Conservation (phyloP, 2,329 filamentous ascomycete genomes). For the Furcasterigmium sp. region DNA sequence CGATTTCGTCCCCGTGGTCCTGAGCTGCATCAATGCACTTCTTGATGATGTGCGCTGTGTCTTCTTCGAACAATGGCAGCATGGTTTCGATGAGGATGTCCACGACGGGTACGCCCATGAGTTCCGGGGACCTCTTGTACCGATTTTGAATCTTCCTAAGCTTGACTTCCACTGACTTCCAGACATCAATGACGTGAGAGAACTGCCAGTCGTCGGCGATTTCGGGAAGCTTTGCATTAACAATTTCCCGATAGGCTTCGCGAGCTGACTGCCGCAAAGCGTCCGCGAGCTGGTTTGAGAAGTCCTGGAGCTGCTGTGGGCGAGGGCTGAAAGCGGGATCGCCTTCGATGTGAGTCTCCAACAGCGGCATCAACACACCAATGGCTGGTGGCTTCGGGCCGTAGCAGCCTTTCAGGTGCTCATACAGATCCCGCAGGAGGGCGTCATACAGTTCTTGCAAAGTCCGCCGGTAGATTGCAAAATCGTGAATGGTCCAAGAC, state of each 20-base stretch:
- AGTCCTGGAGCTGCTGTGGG: constrained; percentile 65
- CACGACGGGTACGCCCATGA: constrained; percentile 67
- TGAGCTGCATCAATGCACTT: constrained; percentile 72
- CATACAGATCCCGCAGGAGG: constrained; percentile 80
- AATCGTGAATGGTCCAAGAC: constrained; percentile 66
- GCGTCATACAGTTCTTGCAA: constrained; percentile 73
- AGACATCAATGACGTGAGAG: constrained; percentile 82
- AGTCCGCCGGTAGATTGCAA: constrained; percentile 66
- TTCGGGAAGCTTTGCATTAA: constrained; percentile 75
- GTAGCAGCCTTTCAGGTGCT: constrained; percentile 82
- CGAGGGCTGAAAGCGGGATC: constrained; percentile 72
- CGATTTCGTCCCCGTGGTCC: constrained; percentile 67
- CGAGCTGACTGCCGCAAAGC: constrained; percentile 70
- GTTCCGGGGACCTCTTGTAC: constrained; percentile 80
- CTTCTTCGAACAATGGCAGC: constrained; percentile 84
- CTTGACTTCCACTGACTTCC: constrained; percentile 78
- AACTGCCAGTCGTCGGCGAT: constrained; percentile 85
- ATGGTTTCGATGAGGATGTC: constrained; percentile 76
- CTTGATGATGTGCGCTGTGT: constrained; percentile 78
- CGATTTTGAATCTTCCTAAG: constrained; percentile 88
- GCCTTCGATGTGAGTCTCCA: constrained; percentile 75
- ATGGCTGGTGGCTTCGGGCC: constrained; percentile 81
- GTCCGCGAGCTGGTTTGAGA: constrained; percentile 64
- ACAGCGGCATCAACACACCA: constrained; percentile 70
- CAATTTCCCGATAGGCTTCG: constrained; percentile 72